phyloP scores from a whole-genome alignment of 352 stramenopile genomes.

The Sclerospora graminicola region DNA sequence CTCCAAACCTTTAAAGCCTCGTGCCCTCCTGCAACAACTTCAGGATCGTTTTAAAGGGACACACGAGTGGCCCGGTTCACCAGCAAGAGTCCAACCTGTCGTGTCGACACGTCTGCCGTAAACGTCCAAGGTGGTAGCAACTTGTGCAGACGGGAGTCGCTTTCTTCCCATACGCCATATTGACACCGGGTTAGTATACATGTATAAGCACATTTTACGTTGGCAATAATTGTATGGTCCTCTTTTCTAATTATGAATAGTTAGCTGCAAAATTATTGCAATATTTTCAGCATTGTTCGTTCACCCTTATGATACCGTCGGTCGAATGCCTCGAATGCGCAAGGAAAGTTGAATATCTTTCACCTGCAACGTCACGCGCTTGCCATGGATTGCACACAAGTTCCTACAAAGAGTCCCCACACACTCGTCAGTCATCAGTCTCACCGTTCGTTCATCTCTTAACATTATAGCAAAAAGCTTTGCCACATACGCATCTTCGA shows the following conservation, averaged over 20 bases:
- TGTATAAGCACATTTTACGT: too few species aligned
- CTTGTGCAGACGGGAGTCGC: neutral
- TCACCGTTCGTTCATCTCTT: neutral
- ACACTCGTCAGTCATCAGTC: neutral
- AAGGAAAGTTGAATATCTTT: constrained; percentile 93
- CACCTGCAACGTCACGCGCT: constrained; percentile 92
- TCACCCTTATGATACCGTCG: constrained; percentile 16
- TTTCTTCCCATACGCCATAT: too few species aligned
- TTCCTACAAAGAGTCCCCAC: constrained; percentile 47
- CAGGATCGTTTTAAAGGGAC: constrained; percentile 52
- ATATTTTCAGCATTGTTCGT: neutral
- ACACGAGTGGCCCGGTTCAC: constrained; percentile 52
- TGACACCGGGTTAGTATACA: too few species aligned
- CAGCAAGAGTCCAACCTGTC: constrained; percentile 15
- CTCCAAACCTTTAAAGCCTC: constrained; percentile 47
- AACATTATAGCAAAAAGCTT: neutral
- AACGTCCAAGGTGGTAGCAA: constrained; percentile 1
- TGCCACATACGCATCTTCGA: constrained; percentile 86
- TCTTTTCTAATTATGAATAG: too few species aligned
- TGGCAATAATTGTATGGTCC: too few species aligned
- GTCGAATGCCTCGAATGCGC: constrained; percentile 79
- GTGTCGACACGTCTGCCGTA: constrained; percentile 7
- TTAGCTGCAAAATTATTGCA: too few species aligned
- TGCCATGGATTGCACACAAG: constrained; percentile 93
- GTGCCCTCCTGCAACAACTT: constrained; percentile 57